A percentile compares a stretch with the other conserved stretches of the same genome.
Evolutionary conservation across 2,329 filamentous ascomycete genomes (phyloP).

Genomic region (Taxawa tesnikishii): DNA sequence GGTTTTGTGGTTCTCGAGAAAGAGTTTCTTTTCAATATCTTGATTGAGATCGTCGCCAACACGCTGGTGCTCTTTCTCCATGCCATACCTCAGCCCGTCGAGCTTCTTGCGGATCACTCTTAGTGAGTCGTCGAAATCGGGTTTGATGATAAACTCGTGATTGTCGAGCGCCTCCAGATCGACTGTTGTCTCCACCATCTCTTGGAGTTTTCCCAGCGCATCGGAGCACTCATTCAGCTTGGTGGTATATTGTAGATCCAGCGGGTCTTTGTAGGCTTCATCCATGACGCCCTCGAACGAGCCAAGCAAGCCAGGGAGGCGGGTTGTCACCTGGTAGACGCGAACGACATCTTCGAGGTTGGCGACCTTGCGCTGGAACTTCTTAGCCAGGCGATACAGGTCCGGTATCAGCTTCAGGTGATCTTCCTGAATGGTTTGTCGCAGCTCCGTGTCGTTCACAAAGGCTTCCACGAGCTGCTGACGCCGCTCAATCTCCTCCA

Average conservation of each 20-base stretch:
- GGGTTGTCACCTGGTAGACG: slow-evolving; percentile 87
- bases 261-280: slow-evolving; percentile 74
- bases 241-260: slow-evolving; percentile 76
- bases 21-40: slow-evolving; percentile 96
- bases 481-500: slow-evolving; percentile 74
- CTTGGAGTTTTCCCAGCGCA: slow-evolving; percentile 73
- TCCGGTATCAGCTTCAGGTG: slow-evolving; percentile 89
- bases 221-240: slow-evolving; percentile 65
- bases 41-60: slow-evolving; percentile 74
- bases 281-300: slow-evolving; percentile 93
- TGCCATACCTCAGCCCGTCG: slow-evolving; percentile 69
- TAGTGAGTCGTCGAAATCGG: slow-evolving; percentile 86
- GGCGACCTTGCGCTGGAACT: slow-evolving; percentile 83
- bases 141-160: slow-evolving; percentile 98
- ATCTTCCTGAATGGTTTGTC: slow-evolving; percentile 94
- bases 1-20: slow-evolving; percentile 89
- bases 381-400: slow-evolving; percentile 83
- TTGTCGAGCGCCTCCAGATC: slow-evolving; percentile 91
- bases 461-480: slow-evolving; percentile 95
- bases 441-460: slow-evolving; percentile 78
- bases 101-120: slow-evolving; percentile 83
- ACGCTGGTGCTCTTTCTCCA: slow-evolving; percentile 67
- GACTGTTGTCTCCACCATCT: slow-evolving; percentile 98
- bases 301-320: slow-evolving; percentile 77
- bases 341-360: slow-evolving; percentile 92